Conservation (phyloP, 176 grass and related monocot species). For the Cenchrus americanus region DNA sequence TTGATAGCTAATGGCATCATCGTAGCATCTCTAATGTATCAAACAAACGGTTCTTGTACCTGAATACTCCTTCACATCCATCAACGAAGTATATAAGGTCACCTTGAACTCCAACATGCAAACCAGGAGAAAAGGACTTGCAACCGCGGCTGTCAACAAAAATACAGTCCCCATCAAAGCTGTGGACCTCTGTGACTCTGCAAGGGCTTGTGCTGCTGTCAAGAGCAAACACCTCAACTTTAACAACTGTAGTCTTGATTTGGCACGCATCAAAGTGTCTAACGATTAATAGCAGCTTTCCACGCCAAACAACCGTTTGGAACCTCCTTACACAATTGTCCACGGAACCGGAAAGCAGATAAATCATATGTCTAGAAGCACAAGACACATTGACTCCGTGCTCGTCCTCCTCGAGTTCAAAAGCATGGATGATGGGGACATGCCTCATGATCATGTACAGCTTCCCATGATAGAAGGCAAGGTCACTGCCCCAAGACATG, state of each 20-base stretch:
- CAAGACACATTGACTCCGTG: too few relatives aligned
- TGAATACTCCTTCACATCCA: too few relatives aligned
- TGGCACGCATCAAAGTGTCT: background rate
- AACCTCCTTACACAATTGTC: background rate
- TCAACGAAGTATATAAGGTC: slow-evolving; percentile 10
- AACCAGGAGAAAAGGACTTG: slow-evolving; percentile 32
- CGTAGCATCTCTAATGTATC: too few relatives aligned
- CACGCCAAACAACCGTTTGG: slow-evolving; percentile 22
- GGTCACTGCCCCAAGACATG: too few relatives aligned
- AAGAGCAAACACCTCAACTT: slow-evolving; percentile 10
- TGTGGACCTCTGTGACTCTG: background rate
- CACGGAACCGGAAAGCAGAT: too few relatives aligned
- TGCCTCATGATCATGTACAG: background rate
- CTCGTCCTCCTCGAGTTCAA: too few relatives aligned
- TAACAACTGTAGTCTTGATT: too few relatives aligned
- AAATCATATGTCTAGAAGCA: too few relatives aligned
- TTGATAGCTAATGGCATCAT: too few relatives aligned
- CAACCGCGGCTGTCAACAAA: background rate
- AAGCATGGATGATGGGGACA: too few relatives aligned
- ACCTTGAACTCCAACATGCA: slow-evolving; percentile 1
- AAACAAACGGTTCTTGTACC: too few relatives aligned
- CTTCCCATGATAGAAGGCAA: slow-evolving; percentile 19
- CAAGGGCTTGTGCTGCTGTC: slow-evolving; percentile 31
- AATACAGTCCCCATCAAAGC: slow-evolving; percentile 12
- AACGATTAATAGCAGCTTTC: slow-evolving; percentile 14